Base-by-base conservation (phyloP, 2,329 filamentous ascomycete species). In the Pestalotiopsis sp. region DNA sequence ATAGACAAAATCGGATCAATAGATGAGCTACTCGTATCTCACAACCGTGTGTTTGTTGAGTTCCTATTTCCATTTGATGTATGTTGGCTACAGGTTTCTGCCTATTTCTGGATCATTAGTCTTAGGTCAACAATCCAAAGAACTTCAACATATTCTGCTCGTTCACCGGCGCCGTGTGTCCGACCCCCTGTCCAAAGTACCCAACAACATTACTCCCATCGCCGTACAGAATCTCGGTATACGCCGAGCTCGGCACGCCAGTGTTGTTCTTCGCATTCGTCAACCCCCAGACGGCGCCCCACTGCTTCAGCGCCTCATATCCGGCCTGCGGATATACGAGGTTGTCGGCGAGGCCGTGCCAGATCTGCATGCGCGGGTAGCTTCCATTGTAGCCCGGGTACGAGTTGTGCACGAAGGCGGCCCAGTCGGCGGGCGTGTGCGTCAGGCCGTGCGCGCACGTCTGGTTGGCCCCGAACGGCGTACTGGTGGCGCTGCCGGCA, bases 371-470 rank as follows among this genome's bases (percentile, higher is more conserved):
- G 38, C 76, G 73, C 1, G 80, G 79, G 25, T 78, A 76, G 3
- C 69, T 65, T n/a, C 79, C 80, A 2, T 36, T 74, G 65, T 79
- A 82, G 2, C 76, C 76, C 3, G 79, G 78, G 68, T 79, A 80
- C 66, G 76, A 76, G n/a, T 75, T 74, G 25, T 74, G 74, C 23
- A 76, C 80, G 27, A 76, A 72, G 1, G 71, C 68, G 6, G 72
- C 79, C 79, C 79, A 81, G 57, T 80, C 27, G 20, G 67, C 63
- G 3, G 71, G 61, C 0, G 71, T 73, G 45, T 73, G 71, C 25
- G 64, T 57, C 20, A 72, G 57, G 4, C 70, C 72, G 58, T 68
- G 71, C 17, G 71, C 71, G 58, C 73, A 73, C 2, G 71, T 71
- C 68, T 72, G 69, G 63, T 72, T 72, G 27, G 58, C 59, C n/a